Evolutionary conservation across 345 rosid species (phyloP).

Genomic region (Populus tremula): DNA sequence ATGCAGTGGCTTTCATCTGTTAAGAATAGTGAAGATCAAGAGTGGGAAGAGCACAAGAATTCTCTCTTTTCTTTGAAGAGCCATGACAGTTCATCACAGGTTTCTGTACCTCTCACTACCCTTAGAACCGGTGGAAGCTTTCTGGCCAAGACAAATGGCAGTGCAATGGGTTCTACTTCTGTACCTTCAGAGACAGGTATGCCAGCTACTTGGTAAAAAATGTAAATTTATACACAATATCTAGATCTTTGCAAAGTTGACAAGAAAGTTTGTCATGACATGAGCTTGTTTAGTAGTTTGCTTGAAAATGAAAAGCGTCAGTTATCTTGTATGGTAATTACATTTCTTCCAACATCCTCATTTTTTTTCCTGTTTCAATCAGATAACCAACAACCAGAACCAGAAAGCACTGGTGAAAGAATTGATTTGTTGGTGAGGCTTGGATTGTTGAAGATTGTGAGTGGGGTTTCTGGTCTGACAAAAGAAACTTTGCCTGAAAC

Average conservation of each 20-base stretch:
- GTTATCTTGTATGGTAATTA: neutral
- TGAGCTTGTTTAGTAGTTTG: too few relatives aligned
- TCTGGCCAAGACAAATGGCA: slow-evolving; percentile 25
- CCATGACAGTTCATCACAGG: slow-evolving; percentile 43
- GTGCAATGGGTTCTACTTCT: slow-evolving; percentile 18
- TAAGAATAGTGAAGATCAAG: slow-evolving; percentile 45
- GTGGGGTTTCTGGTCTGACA: slow-evolving; percentile 55
- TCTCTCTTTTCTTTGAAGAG: slow-evolving; percentile 42
- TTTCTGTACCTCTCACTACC: slow-evolving; percentile 44
- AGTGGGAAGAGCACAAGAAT: slow-evolving; percentile 71
- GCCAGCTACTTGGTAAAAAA: too few relatives aligned
- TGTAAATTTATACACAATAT: too few relatives aligned
- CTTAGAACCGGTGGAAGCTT: slow-evolving; percentile 81
- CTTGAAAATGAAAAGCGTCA: too few relatives aligned
- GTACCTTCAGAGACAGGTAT: slow-evolving; percentile 15
- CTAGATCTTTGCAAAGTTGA: neutral
- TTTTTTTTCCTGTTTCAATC: slow-evolving; percentile 18
- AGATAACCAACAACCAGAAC: slow-evolving; percentile 44
- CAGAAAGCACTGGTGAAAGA: slow-evolving; percentile 47
- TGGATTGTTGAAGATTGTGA: slow-evolving; percentile 71
- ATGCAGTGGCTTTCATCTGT: slow-evolving; percentile 65
- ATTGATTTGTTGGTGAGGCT: slow-evolving; percentile 69
- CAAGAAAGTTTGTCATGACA: neutral
- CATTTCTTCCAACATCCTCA: neutral
- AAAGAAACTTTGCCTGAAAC: slow-evolving; percentile 68